Evolutionary conservation across 306 rosid genomes (phyloP), one percentile per base, ranked within the genome.

Genomic region (Pterocarpus santalinus): DNA sequence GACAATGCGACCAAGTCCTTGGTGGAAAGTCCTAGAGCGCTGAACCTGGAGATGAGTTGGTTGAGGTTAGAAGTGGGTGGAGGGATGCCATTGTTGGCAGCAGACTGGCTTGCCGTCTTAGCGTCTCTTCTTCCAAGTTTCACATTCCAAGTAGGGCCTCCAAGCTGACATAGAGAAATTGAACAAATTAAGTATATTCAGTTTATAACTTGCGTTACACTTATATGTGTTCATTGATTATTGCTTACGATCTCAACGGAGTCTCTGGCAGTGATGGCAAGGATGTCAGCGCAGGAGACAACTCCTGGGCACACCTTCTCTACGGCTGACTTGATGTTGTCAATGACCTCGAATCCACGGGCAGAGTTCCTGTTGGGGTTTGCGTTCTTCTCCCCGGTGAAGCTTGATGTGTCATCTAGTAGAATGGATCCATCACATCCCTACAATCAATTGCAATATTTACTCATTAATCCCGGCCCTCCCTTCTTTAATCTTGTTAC

Each of bases 341-440:
- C 99, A 7, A 95, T 65, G 4, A 95, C 95, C 0, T 93, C 85
- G 46, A 84, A 95, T 30, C 99, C 99, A 1, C 99, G 90, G 2
- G 85, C 91, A 0, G 99, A 95, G 83, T 95, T 95, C 15, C 52
- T 56, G 34, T 95, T 95, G 0, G 97, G 97, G 64, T 1, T 80
- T 33, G 97, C 97, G 2, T 85, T 95, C 81, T 95, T 95, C 89
- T 95, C 99, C 6, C 97, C 99, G 0, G 79, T 90, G 73, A 95
- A 91, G 77, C 52, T 95, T 44, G 95, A 83, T 0, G 97, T 90
- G 73, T 95, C 99, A 38, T 95, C 99, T 0, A 95, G 84, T 67
- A 95, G 88, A 78, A 95, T 63, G 2, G 97, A 95, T 2, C 97
- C 97, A 61, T 95, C 99, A 17, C 99, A 95, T 22, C 99, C 99